These are phyloP conservation scores for Priceomyces castillae DNA, from an alignment of 805 yeast species.

Conservation along the genomic window DNA sequence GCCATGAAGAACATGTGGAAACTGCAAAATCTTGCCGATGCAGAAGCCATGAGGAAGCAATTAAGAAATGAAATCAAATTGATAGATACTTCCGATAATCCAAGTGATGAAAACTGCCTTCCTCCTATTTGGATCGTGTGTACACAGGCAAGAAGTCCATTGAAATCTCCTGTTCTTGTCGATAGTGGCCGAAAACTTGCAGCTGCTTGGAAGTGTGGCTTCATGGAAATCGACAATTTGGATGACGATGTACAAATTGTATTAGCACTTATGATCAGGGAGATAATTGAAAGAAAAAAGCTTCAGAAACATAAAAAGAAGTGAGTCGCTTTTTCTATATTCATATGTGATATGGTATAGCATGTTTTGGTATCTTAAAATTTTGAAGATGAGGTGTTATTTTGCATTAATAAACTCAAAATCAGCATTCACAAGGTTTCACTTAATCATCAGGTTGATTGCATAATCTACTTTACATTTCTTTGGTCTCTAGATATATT, in stretches of 20 bases:
- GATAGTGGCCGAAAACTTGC: constrained; percentile 60
- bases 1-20: constrained; percentile 61
- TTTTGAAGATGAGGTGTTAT: no score
- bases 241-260: constrained; percentile 54
- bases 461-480: no score
- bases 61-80: constrained; percentile 19
- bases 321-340: background rate
- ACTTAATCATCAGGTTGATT: no score
- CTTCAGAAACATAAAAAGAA: constrained; percentile 5
- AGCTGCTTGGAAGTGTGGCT: constrained; percentile 61
- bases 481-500: no score
- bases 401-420: no score
- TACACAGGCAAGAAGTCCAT: constrained; percentile 56
- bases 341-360: background rate
- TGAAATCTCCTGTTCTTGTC: constrained; percentile 59
- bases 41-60: constrained; percentile 22
- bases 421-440: no score
- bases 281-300: constrained; percentile 48
- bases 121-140: constrained; percentile 72
- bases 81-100: constrained; percentile 29
- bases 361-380: no score
- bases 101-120: constrained; percentile 33
- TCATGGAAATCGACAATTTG: constrained; percentile 58
- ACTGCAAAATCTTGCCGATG: constrained; percentile 26
- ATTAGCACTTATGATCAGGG: constrained; percentile 56